Base-by-base conservation (phyloP, 2,329 filamentous ascomycete species). In the Fusarium veterinarium region DNA sequence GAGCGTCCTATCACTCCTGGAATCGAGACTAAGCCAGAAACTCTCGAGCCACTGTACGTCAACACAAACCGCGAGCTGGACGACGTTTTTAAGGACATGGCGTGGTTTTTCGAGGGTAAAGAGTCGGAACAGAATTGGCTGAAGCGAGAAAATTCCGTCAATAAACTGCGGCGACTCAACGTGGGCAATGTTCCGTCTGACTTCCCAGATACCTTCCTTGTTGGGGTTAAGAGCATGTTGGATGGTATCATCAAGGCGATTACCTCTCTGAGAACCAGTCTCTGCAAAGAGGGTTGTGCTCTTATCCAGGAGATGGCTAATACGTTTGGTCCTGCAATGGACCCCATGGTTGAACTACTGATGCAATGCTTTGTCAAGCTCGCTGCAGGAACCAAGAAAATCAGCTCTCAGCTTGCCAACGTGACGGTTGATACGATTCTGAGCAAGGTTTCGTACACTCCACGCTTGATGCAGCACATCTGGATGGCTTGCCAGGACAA, bases 111-210 rank as follows among this genome's bases (percentile, higher is more conserved):
- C 71, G 95, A 98, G 74, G 95, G 95, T 58, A 94, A 88, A 79
- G 95, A 98, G 83, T 91, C 92, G 1, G 95, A 98, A 79, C 90
- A 93, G 67, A 98, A 98, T 79, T 98, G 95, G 95, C 81, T 93
- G 76, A 91, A 92, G 75, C 89, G 95, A 80, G 95, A 98, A 81
- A 93, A 95, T 83, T 92, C 90, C 78, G 88, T 95, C 41, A 88
- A 88, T 12, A 95, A 93, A 73, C 83, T 98, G 53, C 90, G 95
- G 58, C 89, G 91, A 71, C 87, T 98, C 31, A 90, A 94, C 56
- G 93, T 92, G 68, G 95, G 95, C 62, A 98, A 98, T 80, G 93
- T 92, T 9, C 90, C 93, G 1, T 87, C 88, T 31, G 94, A 97
- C 71, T 97, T 92, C 76, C 87, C 90, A 44, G 90, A 91, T 35